Evolutionary conservation across 345 rosid genomes (phyloP).

Genomic region (Physaria fendleri): DNA sequence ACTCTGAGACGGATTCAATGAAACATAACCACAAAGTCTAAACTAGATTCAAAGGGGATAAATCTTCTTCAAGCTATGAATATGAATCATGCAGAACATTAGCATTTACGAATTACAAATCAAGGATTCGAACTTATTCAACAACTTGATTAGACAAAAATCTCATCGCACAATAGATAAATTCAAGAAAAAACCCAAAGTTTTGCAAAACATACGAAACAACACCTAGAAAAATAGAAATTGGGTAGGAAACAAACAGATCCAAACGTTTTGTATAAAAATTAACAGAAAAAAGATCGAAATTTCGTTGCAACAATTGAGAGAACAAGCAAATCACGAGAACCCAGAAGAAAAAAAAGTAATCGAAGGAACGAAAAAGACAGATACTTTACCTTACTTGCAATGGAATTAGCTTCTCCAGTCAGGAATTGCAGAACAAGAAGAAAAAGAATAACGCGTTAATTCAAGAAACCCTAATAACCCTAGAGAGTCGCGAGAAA

Average conservation of each 20-base stretch:
- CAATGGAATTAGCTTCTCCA: neutral
- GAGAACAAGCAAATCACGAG: conserved; percentile 2
- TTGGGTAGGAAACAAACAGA: conserved; percentile 1
- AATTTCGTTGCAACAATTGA: conserved; percentile 9
- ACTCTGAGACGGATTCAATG: neutral
- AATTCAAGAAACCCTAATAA: conserved; percentile 22
- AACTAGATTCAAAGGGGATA: neutral
- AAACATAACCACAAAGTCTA: conserved; percentile 1
- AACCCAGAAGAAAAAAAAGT: neutral
- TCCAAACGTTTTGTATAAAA: conserved; percentile 11
- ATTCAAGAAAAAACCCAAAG: neutral
- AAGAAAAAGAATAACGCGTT: conserved; percentile 9
- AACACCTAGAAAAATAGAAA: neutral
- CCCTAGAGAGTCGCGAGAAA: conserved; percentile 17
- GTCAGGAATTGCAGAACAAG: neutral
- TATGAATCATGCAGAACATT: neutral
- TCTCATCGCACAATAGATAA: neutral
- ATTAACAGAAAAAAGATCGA: neutral
- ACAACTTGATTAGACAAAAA: neutral
- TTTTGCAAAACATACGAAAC: neutral
- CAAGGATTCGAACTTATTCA: neutral
- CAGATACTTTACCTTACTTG: conserved; percentile 1
- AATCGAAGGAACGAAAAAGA: neutral
- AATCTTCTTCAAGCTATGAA: neutral
- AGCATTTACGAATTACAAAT: neutral